Base-by-base conservation (phyloP, 345 rosid genomes). In the Bruguiera sexangula region DNA sequence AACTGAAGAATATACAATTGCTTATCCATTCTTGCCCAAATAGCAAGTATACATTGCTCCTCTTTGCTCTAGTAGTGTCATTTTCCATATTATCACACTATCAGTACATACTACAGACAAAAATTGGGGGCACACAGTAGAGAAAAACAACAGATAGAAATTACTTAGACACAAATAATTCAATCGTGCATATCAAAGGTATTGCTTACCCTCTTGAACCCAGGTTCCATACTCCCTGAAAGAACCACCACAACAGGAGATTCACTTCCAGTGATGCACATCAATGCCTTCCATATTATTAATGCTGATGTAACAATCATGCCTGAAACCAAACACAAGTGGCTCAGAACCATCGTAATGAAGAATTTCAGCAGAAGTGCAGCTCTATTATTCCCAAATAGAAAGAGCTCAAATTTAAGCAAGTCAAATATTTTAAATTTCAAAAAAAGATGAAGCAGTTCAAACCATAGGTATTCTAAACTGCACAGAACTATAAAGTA, bases 171-270 rank as follows among this genome's bases (percentile, higher is more conserved):
- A 56, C 29, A 16, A 21, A 56, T 10, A 16, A 10, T 16, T 15
- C 26, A 56, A 56, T 56, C 16, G 6, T 27, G 8, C 29, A 56
- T 18, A 24, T 56, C 60, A 24, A 24, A 56, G 29, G 26, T 13
- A 11, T 43, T 20, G 3, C 79, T 68, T 73, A 92, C 99, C 82
- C 99, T 96, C 84, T 96, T 82, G 83, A 96, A 92, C 37, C 95
- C 99, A 62, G 98, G 99, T 78, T 96, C 99, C 99, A 96, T 96
- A 72, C 99, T 96, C 79, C 84, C 99, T 5, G 99, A 96, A 63
- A 92, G 98, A 78, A 96, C 95, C 61, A 92, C 98, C 34, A 96
- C 98, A 8, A 96, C 95, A n/a, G 98, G 98, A 43, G 98, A 96
- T 80, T 96, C 98, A 71, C 93, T 90, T n/a, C 98, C 98, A 50